Base-by-base conservation (phyloP, 768 basidiomycete species). In the Tylopilus plumbeoviolaceoides region DNA sequence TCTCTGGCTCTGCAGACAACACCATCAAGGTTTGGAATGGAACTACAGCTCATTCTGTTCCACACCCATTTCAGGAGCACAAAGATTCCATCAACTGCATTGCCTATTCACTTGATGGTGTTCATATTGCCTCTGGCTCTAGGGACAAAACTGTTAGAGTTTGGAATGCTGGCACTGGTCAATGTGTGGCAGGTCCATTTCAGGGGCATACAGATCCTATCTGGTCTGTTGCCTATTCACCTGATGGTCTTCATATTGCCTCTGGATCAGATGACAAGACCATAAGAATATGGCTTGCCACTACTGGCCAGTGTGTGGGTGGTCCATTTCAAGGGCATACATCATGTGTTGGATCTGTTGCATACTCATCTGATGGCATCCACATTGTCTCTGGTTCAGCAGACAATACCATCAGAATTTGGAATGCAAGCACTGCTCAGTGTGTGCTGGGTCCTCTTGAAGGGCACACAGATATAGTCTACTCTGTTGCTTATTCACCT, bases 161-260 rank as follows among this genome's bases (percentile, higher is more conserved):
- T 39, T 39, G 38, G 38, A 18, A 39, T 39, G 38, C 38, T 55
- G 35, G 3, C n/a, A 51, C 48, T 47, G 39, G 61, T 15, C 44
- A 48, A 28, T 18, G 20, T 54, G 40, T 66, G 43, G 56, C 40
- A 43, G 48, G 48, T 42, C 49, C 56, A 38, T 38, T 61, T 14
- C 28, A 52, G 4, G 59, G 55, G 4, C 62, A 68, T 2, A 49
- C 38, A 41, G 2, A 7, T 21, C 0, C 1, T 5, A 9, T 41
- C 15, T 8, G 1, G 0, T 49, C 48, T 49, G 15, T 33, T 40
- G 38, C 27, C 28, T 48, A 21, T 40, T 40, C 39, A 5, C 48
- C 48, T 40, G 18, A 48, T 48, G 48, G 28, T 0, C 17, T 2
- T 5, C 2, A 40, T 3, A 30, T 41, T 40, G 39, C 39, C 18